Conservation (phyloP, 2,329 filamentous ascomycete genomes). For the Camptophora hylomeconis region DNA sequence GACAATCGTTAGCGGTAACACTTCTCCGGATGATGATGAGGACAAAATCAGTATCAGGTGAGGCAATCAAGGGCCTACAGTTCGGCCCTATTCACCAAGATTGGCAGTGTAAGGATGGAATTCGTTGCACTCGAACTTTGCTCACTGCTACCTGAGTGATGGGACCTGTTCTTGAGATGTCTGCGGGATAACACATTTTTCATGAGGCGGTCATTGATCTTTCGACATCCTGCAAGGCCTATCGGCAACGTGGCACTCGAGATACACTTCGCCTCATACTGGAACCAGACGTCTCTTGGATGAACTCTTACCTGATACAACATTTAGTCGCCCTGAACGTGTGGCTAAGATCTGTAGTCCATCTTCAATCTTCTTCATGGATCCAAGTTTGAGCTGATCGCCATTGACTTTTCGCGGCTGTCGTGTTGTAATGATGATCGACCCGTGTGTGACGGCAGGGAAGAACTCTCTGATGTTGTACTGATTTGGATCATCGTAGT, state of each 20-base stretch:
- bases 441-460: slow-evolving; percentile 10
- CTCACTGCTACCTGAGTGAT: no score
- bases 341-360: slow-evolving; percentile 8
- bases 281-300: background rate
- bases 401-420: slow-evolving; percentile 6
- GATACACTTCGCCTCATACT: no score
- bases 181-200: no score
- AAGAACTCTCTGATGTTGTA: slow-evolving; percentile 10
- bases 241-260: no score
- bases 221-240: no score
- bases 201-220: no score
- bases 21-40: background rate
- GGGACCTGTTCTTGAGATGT: no score
- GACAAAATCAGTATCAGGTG: no score
- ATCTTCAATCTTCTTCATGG: slow-evolving; percentile 6
- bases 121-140: no score
- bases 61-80: no score
- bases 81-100: no score
- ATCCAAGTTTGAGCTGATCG: slow-evolving; percentile 3
- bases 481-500: slow-evolving; percentile 12
- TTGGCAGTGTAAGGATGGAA: no score
- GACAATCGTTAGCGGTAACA: background rate
- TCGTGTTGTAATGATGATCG: slow-evolving; percentile 16
- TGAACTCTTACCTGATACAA: slow-evolving; percentile 7
- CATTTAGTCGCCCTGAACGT: slow-evolving; percentile 6